phyloP scores from a whole-genome alignment of 345 rosid species.

The Salix arbutifolia region DNA sequence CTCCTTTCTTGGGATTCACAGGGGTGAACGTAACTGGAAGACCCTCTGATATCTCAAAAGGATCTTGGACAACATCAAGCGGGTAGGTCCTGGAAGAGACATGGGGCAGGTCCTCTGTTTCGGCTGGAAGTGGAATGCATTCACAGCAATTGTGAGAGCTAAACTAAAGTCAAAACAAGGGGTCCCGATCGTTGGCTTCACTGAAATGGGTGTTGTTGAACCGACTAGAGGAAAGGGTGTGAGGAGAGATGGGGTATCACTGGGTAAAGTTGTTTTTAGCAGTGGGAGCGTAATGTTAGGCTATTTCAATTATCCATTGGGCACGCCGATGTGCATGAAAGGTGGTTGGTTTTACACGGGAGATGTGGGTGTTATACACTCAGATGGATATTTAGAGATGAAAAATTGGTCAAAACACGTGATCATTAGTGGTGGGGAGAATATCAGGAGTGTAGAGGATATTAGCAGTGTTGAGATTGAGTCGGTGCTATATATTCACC shows the following conservation, averaged over 20 bases:
- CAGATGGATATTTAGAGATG: conserved; percentile 25
- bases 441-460: conserved; percentile 1
- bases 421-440: conserved; percentile 22
- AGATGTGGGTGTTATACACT: conserved; percentile 23
- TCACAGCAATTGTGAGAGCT: conserved; percentile 14
- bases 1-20: no score
- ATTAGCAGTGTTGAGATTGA: conserved; percentile 27
- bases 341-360: conserved; percentile 26
- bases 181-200: conserved; percentile 2
- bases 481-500: conserved; percentile 9
- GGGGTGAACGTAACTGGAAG: no score
- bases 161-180: conserved; percentile 25
- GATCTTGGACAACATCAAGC: no score
- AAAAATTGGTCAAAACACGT: conserved; percentile 24
- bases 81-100: no score
- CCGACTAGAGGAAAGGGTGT: conserved; percentile 3
- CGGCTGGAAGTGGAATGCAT: conserved; percentile 3
- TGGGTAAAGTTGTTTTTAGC: conserved; percentile 12
- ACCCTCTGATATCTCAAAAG: no score
- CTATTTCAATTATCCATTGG: conserved; percentile 14
- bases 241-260: conserved; percentile 10
- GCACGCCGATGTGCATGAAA: conserved; percentile 6
- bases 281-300: conserved; percentile 19
- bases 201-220: conserved; percentile 15
- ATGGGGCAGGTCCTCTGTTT: no score